These are phyloP conservation scores for Gloeopeniophorella convolvens DNA, from an alignment of 768 basidiomycete genomes.

Conservation along the genomic window DNA sequence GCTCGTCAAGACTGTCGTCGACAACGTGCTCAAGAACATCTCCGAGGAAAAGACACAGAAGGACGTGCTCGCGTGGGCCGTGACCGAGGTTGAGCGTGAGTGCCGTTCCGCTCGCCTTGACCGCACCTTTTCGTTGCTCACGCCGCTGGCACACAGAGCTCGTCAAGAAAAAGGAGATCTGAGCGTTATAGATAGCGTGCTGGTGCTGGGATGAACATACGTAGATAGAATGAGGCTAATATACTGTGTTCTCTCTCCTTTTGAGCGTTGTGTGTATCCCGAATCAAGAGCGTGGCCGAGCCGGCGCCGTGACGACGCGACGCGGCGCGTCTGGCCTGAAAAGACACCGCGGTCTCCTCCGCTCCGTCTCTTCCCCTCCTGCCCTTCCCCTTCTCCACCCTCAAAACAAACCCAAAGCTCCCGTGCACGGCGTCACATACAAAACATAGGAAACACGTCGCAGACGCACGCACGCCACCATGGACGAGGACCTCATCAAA, in stretches of 20 bases:
- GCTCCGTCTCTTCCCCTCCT: not conserved
- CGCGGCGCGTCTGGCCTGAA: too few relatives aligned
- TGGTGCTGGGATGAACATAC: conserved; percentile 5
- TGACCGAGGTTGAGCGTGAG: conserved; percentile 91
- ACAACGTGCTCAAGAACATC: conserved; percentile 77
- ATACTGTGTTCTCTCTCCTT: conserved; percentile 2
- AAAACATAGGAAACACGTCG: too few relatives aligned
- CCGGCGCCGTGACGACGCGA: conserved; percentile 15
- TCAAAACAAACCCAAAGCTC: too few relatives aligned
- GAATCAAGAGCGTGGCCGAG: conserved; percentile 2
- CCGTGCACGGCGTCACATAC: too few relatives aligned
- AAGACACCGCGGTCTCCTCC: not conserved
- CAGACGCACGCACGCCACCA: conserved; percentile 28
- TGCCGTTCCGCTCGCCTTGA: conserved; percentile 22
- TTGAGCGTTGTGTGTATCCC: too few relatives aligned
- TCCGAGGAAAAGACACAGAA: conserved; percentile 86
- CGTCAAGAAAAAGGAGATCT: conserved; percentile 90
- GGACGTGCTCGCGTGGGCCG: conserved; percentile 71
- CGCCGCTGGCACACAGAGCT: conserved; percentile 48
- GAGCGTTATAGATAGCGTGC: conserved; percentile 21
- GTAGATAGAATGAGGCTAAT: conserved; percentile 16
- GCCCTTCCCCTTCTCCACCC: not conserved
- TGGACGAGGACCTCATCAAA: conserved; percentile 93
- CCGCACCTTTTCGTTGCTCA: not conserved
- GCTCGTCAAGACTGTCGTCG: conserved; percentile 81